A percentile compares a stretch with the other conserved stretches of the same genome.
These are phyloP conservation scores for Vanilla planifolia DNA, from an alignment of 106 monocot species.

Conservation along the genomic window DNA sequence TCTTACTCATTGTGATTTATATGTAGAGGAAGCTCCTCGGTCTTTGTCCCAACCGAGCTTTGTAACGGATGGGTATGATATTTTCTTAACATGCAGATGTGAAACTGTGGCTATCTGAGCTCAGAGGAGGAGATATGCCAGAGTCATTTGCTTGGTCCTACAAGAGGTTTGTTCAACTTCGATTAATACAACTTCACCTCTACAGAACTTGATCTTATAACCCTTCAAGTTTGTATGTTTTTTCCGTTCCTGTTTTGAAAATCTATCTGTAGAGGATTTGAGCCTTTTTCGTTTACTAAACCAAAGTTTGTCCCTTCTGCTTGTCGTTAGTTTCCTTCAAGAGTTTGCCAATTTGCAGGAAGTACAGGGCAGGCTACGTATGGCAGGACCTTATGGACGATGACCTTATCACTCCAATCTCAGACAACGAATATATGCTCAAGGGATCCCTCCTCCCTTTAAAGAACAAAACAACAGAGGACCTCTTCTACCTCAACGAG, in stretches of 20 bases:
- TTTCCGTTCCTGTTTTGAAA: too few relatives aligned
- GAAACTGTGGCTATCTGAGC: slow-evolving; percentile 60
- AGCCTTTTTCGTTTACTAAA: too few relatives aligned
- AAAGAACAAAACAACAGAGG: background rate
- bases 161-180: slow-evolving; percentile 54
- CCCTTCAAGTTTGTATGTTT: too few relatives aligned
- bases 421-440: slow-evolving; percentile 57
- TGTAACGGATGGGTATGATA: background rate
- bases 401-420: slow-evolving; percentile 49
- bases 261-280: too few relatives aligned
- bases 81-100: slow-evolving; percentile 32
- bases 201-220: too few relatives aligned
- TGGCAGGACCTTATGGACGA: slow-evolving; percentile 57
- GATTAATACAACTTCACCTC: too few relatives aligned
- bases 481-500: too few relatives aligned
- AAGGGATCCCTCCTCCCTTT: slow-evolving; percentile 27
- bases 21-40: too few relatives aligned
- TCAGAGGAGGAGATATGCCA: slow-evolving; percentile 56
- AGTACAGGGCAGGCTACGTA: slow-evolving; percentile 41
- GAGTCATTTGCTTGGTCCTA: slow-evolving; percentile 58
- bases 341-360: slow-evolving; percentile 15
- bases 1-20: too few relatives aligned
- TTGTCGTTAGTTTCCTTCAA: too few relatives aligned
- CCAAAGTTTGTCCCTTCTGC: too few relatives aligned
- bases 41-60: too few relatives aligned